Conservation (phyloP, 2,329 filamentous ascomycete species). For the Alternaria triticimaculans region DNA sequence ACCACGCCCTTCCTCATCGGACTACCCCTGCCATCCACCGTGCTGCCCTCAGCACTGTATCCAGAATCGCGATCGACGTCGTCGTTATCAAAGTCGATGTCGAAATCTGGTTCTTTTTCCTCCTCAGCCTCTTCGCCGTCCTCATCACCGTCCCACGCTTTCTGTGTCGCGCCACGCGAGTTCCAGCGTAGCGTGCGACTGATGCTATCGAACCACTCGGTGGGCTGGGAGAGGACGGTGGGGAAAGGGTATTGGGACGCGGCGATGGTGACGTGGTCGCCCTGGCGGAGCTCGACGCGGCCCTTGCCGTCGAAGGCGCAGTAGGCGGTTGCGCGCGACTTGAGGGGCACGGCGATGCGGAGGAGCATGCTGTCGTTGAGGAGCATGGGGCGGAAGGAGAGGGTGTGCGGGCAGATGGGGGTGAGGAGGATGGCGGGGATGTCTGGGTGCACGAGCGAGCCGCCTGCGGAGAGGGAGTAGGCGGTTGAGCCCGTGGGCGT, state of each 20-base stretch:
- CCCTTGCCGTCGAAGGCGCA: slow-evolving; percentile 98
- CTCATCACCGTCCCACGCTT: slow-evolving; percentile 70
- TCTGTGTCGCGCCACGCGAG: slow-evolving; percentile 87
- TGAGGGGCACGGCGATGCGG: slow-evolving; percentile 82
- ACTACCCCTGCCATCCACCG: slow-evolving; percentile 41
- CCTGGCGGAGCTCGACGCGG: slow-evolving; percentile 88
- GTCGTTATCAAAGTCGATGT: slow-evolving; percentile 91
- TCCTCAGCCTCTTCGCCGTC: slow-evolving; percentile 55
- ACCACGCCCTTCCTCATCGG: slow-evolving; percentile 46
- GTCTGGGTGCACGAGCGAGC: slow-evolving; percentile 93
- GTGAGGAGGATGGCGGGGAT: slow-evolving; percentile 96
- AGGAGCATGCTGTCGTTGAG: slow-evolving; percentile 93
- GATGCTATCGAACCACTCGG: slow-evolving; percentile 97
- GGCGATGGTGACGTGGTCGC: slow-evolving; percentile 94
- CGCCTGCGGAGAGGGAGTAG: slow-evolving; percentile 94
- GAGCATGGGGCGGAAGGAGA: slow-evolving; percentile 98
- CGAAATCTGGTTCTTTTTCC: slow-evolving; percentile 71
- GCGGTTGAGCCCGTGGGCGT: slow-evolving; percentile 91
- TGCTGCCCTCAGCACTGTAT: slow-evolving; percentile 48
- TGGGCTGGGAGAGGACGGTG: slow-evolving; percentile 86
- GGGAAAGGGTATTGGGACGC: slow-evolving; percentile 97
- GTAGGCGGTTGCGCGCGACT: slow-evolving; percentile 90
- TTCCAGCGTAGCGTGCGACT: slow-evolving; percentile 95
- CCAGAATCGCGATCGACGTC: slow-evolving; percentile 53
- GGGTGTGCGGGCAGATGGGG: slow-evolving; percentile 94